Conservation (phyloP, 202 grass and related monocot species). For the Elaeis oleifera region DNA sequence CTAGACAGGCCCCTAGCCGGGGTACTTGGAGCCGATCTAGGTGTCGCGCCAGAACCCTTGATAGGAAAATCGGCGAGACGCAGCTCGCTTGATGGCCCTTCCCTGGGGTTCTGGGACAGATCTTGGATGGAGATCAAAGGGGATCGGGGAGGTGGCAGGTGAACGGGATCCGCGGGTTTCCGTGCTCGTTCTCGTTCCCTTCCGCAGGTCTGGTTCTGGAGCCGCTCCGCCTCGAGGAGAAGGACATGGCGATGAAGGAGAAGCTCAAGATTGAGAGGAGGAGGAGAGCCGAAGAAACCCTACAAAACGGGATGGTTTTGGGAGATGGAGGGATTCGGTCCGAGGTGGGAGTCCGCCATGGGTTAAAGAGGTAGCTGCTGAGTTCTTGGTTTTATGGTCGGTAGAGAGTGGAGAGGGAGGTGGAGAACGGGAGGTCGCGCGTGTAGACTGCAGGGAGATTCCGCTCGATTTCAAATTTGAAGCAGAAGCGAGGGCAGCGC, state of each 20-base stretch:
- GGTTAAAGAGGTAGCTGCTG: too few species aligned
- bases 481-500: not conserved
- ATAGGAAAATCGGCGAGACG: not conserved
- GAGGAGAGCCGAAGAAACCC: slow-evolving; percentile 1
- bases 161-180: slow-evolving; percentile 14
- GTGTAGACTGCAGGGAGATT: not conserved
- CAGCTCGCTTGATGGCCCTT: not conserved
- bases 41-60: not conserved
- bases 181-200: slow-evolving; percentile 58
- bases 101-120: slow-evolving; percentile 34
- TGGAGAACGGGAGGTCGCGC: too few species aligned
- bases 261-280: not conserved
- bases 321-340: too few species aligned
- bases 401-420: too few species aligned
- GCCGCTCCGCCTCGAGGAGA: slow-evolving; percentile 15
- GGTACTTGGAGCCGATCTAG: slow-evolving; percentile 52
- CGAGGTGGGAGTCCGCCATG: too few species aligned
- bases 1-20: slow-evolving; percentile 42
- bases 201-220: slow-evolving; percentile 28
- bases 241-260: slow-evolving; percentile 32
- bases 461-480: slow-evolving; percentile 52
- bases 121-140: slow-evolving; percentile 71
- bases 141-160: slow-evolving; percentile 40
- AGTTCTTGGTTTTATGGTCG: too few species aligned
- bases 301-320: not conserved